Evolutionary conservation across 768 basidiomycete species (phyloP), one percentile per base, ranked within the genome.

Genomic region (Mycena chlorophos): DNA sequence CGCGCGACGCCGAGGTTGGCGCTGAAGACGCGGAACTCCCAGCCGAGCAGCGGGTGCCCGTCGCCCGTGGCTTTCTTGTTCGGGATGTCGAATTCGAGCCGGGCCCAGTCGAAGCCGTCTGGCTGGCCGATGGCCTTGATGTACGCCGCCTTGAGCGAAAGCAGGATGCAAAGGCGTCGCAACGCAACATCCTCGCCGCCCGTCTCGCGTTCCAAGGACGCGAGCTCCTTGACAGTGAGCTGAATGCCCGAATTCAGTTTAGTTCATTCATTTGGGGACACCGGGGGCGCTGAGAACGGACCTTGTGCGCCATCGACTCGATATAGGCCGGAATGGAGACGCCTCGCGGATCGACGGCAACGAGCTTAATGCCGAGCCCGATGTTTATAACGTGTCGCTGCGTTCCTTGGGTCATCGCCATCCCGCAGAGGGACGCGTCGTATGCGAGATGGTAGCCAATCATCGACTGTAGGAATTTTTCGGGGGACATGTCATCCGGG

Each of bases 11-110:
- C 88, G 16, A 92, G 78, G 51, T 83, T 81, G 14, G 87, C 82
- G 54, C 79, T 80, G 79, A 88, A 94, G 38, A 93, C 74, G 6
- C 91, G 82, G 70, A 94, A 92, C 68, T 94, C 91, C 91, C 91
- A 94, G 0, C 91, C 91, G 19, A 78, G 75, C 0, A 93, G 75
- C 1, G 82, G 80, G 40, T 82, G 79, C 4, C 84, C 83, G 67
- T 93, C 91, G 2, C 87, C 87, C 1, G 72, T 77, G 5, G 86
- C 88, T 2, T 71, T 77, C 58, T 82, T 74, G 31, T 79, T 78
- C 13, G 61, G 86, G 45, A 92, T 80, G 69, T 91, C 83, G 75
- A 91, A 91, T 61, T 92, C 88, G 58, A 94, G 83, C 2, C 90
- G 85, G 4, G 86, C 84, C 72, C 79, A 89, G 73, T 92, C 89